These are phyloP conservation scores for Ambrosiella xylebori DNA, from an alignment of 2,329 filamentous ascomycete species.

Conservation along the genomic window DNA sequence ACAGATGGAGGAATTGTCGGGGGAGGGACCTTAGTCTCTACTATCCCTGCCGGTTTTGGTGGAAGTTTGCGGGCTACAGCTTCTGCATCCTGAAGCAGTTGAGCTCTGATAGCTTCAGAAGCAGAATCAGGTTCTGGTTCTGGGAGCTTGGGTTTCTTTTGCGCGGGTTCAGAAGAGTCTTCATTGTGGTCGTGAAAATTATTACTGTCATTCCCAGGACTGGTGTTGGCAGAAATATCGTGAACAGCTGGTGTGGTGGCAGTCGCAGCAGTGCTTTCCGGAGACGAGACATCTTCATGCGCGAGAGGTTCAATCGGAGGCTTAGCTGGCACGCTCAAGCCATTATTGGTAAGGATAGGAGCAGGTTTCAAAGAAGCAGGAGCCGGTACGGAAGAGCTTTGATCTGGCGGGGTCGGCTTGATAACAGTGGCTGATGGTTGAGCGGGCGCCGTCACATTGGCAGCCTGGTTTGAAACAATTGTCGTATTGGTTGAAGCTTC, in stretches of 20 bases:
- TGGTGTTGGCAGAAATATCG: conserved; percentile 55
- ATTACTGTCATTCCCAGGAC: conserved; percentile 44
- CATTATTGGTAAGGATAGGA: not conserved
- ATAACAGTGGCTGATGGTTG: not conserved
- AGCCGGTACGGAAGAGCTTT: not conserved
- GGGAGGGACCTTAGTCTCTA: conserved; percentile 2
- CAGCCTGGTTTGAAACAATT: not conserved
- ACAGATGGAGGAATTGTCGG: not conserved
- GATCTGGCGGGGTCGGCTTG: too few species aligned
- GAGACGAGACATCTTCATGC: conserved; percentile 28
- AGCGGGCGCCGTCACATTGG: not conserved
- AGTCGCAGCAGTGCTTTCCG: conserved; percentile 53
- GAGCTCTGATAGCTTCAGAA: conserved; percentile 9
- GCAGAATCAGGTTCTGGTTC: conserved; percentile 8
- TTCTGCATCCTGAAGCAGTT: conserved; percentile 8
- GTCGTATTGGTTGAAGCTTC: too few species aligned
- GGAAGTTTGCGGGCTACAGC: not conserved
- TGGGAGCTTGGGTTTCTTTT: not conserved
- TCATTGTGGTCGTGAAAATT: not conserved
- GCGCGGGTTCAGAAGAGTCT: conserved; percentile 15
- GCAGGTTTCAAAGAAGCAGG: not conserved
- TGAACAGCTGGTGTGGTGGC: conserved; percentile 54
- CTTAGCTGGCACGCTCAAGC: not conserved
- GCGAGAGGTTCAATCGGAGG: not conserved
- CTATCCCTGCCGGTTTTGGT: not conserved